phyloP scores from a whole-genome alignment of 2,329 filamentous ascomycete genomes.

The Fusarium circinatum region DNA sequence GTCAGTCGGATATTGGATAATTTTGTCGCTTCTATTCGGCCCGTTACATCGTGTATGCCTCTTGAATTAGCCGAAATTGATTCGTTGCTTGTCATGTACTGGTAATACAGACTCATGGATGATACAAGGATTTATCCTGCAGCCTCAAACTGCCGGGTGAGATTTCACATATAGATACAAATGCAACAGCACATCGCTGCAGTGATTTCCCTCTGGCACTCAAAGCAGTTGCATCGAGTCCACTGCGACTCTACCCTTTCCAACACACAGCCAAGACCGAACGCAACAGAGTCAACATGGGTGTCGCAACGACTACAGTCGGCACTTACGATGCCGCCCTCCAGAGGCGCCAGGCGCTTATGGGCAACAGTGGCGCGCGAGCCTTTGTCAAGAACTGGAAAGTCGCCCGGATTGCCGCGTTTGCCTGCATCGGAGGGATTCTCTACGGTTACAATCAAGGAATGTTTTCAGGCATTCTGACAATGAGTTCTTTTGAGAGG shows the following conservation, averaged over 20 bases:
- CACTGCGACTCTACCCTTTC: background rate
- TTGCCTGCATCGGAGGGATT: conserved; percentile 71
- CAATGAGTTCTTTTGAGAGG: conserved; percentile 63
- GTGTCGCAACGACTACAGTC: conserved; percentile 11
- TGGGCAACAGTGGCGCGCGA: conserved; percentile 61
- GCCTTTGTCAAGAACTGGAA: conserved; percentile 69
- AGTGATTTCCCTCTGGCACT: background rate
- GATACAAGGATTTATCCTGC: conserved; percentile 13
- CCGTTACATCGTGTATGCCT: background rate
- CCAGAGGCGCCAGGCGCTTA: conserved; percentile 61
- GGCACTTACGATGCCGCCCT: conserved; percentile 62
- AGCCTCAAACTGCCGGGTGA: background rate
- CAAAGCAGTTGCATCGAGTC: background rate
- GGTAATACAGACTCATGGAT: background rate
- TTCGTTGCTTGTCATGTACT: background rate
- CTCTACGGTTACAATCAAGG: conserved; percentile 81
- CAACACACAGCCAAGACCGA: background rate
- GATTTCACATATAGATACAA: conserved; percentile 2
- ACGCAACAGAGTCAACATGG: conserved; percentile 8
- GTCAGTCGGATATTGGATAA: no score
- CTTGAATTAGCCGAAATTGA: conserved; percentile 12
- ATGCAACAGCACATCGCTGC: background rate
- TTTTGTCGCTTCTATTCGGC: background rate
- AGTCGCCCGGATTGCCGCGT: conserved; percentile 69
- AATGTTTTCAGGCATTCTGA: conserved; percentile 67